These are phyloP conservation scores for Phytophthora litchii DNA, from an alignment of 352 stramenopile species.

Conservation along the genomic window DNA sequence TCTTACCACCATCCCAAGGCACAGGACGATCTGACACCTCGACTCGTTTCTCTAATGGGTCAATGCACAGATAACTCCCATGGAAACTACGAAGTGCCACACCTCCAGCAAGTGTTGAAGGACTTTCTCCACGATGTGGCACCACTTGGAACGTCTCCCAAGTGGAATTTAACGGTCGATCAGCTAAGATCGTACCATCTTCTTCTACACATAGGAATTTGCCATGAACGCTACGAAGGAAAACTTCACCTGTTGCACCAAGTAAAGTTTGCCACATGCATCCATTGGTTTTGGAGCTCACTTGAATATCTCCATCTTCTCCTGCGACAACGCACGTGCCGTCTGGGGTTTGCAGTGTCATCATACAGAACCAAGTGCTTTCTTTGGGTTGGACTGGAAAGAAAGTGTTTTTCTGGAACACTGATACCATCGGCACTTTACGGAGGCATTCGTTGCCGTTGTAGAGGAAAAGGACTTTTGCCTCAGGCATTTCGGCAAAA, in stretches of 20 bases:
- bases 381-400: constrained; percentile 53
- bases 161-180: constrained; percentile 78
- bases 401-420: constrained; percentile 47
- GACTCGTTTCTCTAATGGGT: constrained; percentile 38
- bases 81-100: constrained; percentile 82
- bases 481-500: constrained; percentile 56
- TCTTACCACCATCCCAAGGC: constrained; percentile 72
- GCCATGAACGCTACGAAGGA: constrained; percentile 73
- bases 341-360: constrained; percentile 66
- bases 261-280: constrained; percentile 83
- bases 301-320: constrained; percentile 67
- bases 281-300: constrained; percentile 34
- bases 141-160: constrained; percentile 90
- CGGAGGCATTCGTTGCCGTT: constrained; percentile 86
- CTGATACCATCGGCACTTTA: constrained; percentile 81
- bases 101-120: constrained; percentile 31
- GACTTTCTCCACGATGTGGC: constrained; percentile 45
- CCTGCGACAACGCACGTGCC: constrained; percentile 71
- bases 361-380: constrained; percentile 80
- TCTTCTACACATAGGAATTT: constrained; percentile 88
- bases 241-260: constrained; percentile 61
- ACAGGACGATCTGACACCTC: constrained; percentile 50
- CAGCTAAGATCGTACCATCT: constrained; percentile 68
- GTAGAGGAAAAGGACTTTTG: constrained; percentile 82
- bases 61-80: constrained; percentile 77